Evolutionary conservation across 805 yeast genomes (phyloP), one percentile per base, ranked within the genome.

Genomic region (Zygosaccharomyces pseudorouxii): DNA sequence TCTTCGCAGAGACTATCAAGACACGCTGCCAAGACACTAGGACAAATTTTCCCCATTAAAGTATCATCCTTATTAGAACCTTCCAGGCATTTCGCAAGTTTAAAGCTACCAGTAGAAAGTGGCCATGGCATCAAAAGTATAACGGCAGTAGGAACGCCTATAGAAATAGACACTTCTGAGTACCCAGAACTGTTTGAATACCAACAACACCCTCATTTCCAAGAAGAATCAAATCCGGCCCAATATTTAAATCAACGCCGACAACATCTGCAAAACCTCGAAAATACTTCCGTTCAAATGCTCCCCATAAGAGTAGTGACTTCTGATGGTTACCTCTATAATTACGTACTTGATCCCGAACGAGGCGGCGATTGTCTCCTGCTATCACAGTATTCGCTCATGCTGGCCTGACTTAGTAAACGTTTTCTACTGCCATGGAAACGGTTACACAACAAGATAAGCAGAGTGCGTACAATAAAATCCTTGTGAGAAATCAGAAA

Each of bases 321-420:
- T 0, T 77, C 84, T 0, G 86, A 82, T 48, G 98, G 98, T 0
- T 79, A 77, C 55, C 84, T 86, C 55, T 85, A 84, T 58, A 86
- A 85, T 44, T 92, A 88, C 65, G 84, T 84, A 2, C 70, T 92
- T 28, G 93, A 89, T 53, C 83, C 93, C 0, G 95, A 84, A 52
- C 70, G 90, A 46, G 98, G 98, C 1, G 99, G 99, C 2, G 97
- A 90, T 62, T 92, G 98, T 68, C 79, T 84, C 35, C 70, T 89
- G 52, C 70, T 86, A 47, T 80, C 82, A 52, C 96, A 88, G 59
- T 84, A 81, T 59, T 76, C 84, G 5, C 69, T 85, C 6, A 36
- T 57, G 29, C 43, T 49, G 38, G 54, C 54, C 22, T 57, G 51
- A 47, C 36, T 12, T 18, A 23, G 10, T 18, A 27, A 14, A 22